phyloP scores from a whole-genome alignment of 148 eudicot genomes.

The Vaccinium myrtillus region DNA sequence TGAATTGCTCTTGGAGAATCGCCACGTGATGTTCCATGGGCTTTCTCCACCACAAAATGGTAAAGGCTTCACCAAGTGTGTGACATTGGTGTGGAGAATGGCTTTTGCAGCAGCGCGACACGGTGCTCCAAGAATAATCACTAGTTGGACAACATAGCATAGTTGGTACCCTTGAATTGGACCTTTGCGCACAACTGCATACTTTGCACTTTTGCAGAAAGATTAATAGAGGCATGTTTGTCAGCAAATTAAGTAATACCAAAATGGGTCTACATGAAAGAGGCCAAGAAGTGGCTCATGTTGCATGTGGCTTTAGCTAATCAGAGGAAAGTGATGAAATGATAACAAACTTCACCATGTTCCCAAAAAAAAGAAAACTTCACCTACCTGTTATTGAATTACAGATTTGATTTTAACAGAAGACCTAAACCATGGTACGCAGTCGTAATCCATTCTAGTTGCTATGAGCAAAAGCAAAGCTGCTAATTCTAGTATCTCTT shows the following conservation, averaged over 20 bases:
- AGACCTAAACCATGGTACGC: background rate
- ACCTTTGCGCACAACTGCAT: background rate
- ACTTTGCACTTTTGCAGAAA: background rate
- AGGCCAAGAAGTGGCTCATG: background rate
- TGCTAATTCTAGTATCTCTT: background rate
- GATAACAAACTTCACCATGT: background rate
- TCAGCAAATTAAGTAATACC: background rate
- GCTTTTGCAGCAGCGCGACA: too few relatives aligned
- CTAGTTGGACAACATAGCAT: background rate
- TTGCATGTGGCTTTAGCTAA: background rate
- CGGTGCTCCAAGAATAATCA: too few relatives aligned
- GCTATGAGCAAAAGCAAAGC: background rate
- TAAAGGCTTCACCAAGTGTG: too few relatives aligned
- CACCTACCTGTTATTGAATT: background rate
- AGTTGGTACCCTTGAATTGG: background rate
- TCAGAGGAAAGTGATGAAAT: background rate
- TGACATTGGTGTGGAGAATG: too few relatives aligned
- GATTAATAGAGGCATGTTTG: background rate
- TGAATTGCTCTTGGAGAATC: too few relatives aligned
- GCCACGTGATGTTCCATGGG: too few relatives aligned
- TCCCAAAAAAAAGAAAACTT: background rate
- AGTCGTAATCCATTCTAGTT: conserved; percentile 2
- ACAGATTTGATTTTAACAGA: background rate
- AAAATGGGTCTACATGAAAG: background rate
- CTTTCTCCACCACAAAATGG: too few relatives aligned